Percentiles rank a stretch among this genome's conserved stretches.
Evolutionary conservation across 1,139 yeast genomes (phyloP).

Genomic region (Blastobotrys arbuscula): DNA sequence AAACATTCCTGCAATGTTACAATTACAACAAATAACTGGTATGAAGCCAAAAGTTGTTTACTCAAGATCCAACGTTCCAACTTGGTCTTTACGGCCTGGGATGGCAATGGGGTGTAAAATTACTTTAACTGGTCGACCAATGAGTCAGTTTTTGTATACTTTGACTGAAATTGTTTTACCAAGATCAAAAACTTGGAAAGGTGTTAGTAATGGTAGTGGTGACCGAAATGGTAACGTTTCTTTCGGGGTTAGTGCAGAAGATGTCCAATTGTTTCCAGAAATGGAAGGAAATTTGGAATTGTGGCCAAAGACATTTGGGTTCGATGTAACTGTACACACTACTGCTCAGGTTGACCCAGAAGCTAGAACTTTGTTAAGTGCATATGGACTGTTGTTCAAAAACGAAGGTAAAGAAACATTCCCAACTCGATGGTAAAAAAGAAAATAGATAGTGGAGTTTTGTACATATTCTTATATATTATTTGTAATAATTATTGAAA

Average conservation of each 20-base stretch:
- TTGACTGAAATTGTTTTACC: slow-evolving; percentile 91
- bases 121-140: slow-evolving; percentile 69
- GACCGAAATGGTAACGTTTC: slow-evolving; percentile 82
- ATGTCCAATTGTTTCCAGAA: slow-evolving; percentile 84
- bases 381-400: slow-evolving; percentile 75
- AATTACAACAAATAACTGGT: slow-evolving; percentile 90
- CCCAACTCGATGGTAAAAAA: slow-evolving; percentile 31
- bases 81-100: slow-evolving; percentile 85
- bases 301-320: slow-evolving; percentile 83
- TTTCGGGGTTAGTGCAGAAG: slow-evolving; percentile 75
- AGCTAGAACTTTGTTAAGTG: slow-evolving; percentile 82
- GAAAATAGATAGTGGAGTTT: too few relatives aligned
- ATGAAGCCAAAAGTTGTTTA: slow-evolving; percentile 69
- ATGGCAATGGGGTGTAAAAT: slow-evolving; percentile 90
- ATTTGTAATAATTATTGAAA: background rate
- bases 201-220: slow-evolving; percentile 71
- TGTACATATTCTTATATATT: background rate
- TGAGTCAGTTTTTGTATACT: slow-evolving; percentile 81
- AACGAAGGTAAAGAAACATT: slow-evolving; percentile 42
- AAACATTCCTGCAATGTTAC: slow-evolving; percentile 73
- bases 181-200: slow-evolving; percentile 80
- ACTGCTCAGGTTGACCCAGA: slow-evolving; percentile 86
- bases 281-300: slow-evolving; percentile 85
- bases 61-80: slow-evolving; percentile 74
- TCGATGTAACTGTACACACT: slow-evolving; percentile 81